Percentiles rank a stretch among this genome's conserved stretches.
These are phyloP conservation scores for Botrytis hyacinthi DNA, from an alignment of 2,329 filamentous ascomycete species.

Conservation along the genomic window DNA sequence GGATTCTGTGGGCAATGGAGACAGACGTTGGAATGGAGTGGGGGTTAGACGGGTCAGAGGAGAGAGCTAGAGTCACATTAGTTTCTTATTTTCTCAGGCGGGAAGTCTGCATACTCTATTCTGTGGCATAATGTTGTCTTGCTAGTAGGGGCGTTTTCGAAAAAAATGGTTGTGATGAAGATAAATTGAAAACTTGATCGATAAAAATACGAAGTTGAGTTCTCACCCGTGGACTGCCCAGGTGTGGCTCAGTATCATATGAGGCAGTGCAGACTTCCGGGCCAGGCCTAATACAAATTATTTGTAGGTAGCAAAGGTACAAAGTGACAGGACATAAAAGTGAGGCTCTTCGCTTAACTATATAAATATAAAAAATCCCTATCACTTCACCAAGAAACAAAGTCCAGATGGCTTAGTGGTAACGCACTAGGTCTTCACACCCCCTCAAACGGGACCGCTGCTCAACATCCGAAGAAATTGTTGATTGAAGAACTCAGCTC, in stretches of 20 bases:
- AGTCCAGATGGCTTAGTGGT: neutral
- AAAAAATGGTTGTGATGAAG: neutral
- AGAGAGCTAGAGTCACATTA: neutral
- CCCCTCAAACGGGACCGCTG: neutral
- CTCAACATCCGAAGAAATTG: neutral
- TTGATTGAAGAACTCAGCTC: neutral
- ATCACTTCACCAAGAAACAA: neutral
- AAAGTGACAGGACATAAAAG: neutral
- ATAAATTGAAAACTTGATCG: neutral
- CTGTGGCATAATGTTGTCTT: neutral
- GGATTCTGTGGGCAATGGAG: neutral
- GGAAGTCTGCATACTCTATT: neutral
- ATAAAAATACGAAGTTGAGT: neutral
- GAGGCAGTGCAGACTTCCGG: neutral
- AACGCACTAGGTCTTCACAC: neutral
- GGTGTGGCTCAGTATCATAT: neutral
- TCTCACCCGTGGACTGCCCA: no score
- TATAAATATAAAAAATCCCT: neutral
- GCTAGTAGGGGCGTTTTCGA: neutral
- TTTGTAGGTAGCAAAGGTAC: neutral
- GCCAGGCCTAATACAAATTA: neutral
- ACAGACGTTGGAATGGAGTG: neutral
- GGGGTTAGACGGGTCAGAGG: neutral
- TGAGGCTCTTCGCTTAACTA: neutral
- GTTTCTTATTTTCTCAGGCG: neutral